Conservation (phyloP, 768 basidiomycete genomes). For the Boletus tomentosulus region DNA sequence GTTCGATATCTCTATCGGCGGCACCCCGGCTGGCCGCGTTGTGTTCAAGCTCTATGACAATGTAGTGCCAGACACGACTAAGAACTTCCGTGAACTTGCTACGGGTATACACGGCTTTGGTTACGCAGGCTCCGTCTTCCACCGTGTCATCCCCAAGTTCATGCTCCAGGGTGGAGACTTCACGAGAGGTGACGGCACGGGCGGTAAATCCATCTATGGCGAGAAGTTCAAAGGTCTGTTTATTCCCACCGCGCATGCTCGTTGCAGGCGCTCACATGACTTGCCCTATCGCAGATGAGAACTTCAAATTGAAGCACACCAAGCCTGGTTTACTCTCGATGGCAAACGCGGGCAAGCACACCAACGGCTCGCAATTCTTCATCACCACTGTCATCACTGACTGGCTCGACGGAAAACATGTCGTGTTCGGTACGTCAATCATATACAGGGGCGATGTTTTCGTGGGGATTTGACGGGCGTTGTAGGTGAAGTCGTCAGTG, state of each 20-base stretch:
- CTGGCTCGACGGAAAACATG: conserved; percentile 82
- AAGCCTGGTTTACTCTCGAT: conserved; percentile 60
- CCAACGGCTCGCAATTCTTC: conserved; percentile 91
- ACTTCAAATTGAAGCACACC: conserved; percentile 72
- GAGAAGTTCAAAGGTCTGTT: conserved; percentile 56
- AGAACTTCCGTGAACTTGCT: conserved; percentile 87
- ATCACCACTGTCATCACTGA: conserved; percentile 75
- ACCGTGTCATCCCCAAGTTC: conserved; percentile 80
- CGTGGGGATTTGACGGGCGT: not conserved
- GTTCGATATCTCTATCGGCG: conserved; percentile 64
- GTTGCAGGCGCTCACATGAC: not conserved
- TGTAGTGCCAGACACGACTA: conserved; percentile 67
- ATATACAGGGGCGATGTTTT: not conserved
- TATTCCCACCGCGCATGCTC: not conserved
- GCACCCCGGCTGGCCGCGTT: conserved; percentile 48
- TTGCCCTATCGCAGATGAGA: conserved; percentile 59
- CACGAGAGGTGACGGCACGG: conserved; percentile 62
- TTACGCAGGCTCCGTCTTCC: conserved; percentile 67
- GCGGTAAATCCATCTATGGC: conserved; percentile 79
- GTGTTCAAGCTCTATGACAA: conserved; percentile 85
- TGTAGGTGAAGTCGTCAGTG: conserved; percentile 62
- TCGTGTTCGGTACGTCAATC: conserved; percentile 70
- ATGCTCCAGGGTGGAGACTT: conserved; percentile 95
- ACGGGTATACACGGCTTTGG: conserved; percentile 73
- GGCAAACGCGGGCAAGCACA: conserved; percentile 79